Percentiles rank a stretch among this genome's conserved stretches.
phyloP scores from a whole-genome alignment of 75 land plant species.

The Adiantum capillusveneris region DNA sequence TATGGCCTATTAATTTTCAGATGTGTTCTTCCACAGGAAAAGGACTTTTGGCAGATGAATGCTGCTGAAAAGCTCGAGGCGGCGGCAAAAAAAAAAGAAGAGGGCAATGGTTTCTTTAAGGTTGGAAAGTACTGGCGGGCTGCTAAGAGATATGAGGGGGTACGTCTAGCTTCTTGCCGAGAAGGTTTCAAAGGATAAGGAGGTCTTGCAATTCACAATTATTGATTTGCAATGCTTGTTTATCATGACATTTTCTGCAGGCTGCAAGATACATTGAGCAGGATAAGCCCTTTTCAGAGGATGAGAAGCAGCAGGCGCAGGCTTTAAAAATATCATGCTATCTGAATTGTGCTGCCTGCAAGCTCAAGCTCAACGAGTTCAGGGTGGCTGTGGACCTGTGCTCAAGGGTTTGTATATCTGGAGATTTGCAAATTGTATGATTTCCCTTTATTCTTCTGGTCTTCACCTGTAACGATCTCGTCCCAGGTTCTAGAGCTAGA shows the following conservation, averaged over 20 bases:
- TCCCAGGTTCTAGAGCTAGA: slow-evolving; percentile 68
- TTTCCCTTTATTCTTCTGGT: not conserved
- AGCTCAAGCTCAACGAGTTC: slow-evolving; percentile 76
- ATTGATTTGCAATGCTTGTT: not conserved
- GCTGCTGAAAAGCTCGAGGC: slow-evolving; percentile 70
- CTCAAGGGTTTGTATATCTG: slow-evolving; percentile 54
- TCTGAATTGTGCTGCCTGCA: slow-evolving; percentile 89
- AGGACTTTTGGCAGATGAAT: slow-evolving; percentile 77
- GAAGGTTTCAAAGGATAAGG: too few species aligned
- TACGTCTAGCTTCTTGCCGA: slow-evolving; percentile 7
- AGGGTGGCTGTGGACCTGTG: slow-evolving; percentile 74
- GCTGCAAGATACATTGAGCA: slow-evolving; percentile 66
- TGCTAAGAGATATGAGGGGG: slow-evolving; percentile 87
- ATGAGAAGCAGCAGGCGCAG: slow-evolving; percentile 73
- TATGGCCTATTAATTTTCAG: too few species aligned
- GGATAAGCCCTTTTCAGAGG: slow-evolving; percentile 63
- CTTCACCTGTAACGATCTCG: not conserved
- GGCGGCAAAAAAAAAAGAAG: slow-evolving; percentile 64
- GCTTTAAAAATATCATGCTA: slow-evolving; percentile 59
- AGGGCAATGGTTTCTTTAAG: slow-evolving; percentile 74
- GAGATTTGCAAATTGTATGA: not conserved
- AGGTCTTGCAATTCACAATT: too few species aligned
- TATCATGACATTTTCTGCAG: slow-evolving; percentile 19
- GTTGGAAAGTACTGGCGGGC: slow-evolving; percentile 62
- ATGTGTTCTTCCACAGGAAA: slow-evolving; percentile 35